Evolutionary conservation across 2,329 filamentous ascomycete genomes (phyloP).

Genomic region (Cytospora leucostoma): DNA sequence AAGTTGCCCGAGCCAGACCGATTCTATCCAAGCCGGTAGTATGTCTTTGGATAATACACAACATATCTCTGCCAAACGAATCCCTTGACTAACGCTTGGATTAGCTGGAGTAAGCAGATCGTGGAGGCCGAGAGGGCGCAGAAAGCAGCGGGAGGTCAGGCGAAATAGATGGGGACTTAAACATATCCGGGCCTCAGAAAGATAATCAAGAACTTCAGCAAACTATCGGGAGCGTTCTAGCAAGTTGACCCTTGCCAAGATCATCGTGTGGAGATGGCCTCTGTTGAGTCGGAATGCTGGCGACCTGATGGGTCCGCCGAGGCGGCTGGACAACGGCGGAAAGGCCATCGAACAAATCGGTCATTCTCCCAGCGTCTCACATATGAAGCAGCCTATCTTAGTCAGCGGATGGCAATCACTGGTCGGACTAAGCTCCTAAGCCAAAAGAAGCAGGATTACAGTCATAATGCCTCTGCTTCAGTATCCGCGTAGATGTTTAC

Average conservation of each 20-base stretch:
- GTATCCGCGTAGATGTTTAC: too few species aligned
- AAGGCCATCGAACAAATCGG: too few species aligned
- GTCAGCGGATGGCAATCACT: too few species aligned
- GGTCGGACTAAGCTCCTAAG: too few species aligned
- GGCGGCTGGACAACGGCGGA: too few species aligned
- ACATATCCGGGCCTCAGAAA: not conserved
- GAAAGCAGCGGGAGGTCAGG: constrained; percentile 32
- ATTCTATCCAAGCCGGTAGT: constrained; percentile 88
- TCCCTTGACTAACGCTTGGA: constrained; percentile 1
- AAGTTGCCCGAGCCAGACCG: constrained; percentile 76
- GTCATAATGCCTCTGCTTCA: too few species aligned
- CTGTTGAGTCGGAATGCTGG: not conserved
- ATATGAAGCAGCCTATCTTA: too few species aligned
- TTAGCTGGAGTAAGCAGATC: constrained; percentile 49
- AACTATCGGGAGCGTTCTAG: not conserved
- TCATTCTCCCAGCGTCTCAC: too few species aligned
- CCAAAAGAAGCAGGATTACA: too few species aligned
- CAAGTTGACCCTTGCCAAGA: not conserved
- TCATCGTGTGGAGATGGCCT: not conserved
- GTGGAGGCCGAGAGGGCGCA: constrained; percentile 44
- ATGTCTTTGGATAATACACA: constrained; percentile 40
- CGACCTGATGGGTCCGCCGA: not conserved
- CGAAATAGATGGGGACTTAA: constrained; percentile 8
- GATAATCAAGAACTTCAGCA: not conserved
- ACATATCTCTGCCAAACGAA: not conserved